Conservation (phyloP, 768 basidiomycete species). For the Leucocoprinus leucothites region DNA sequence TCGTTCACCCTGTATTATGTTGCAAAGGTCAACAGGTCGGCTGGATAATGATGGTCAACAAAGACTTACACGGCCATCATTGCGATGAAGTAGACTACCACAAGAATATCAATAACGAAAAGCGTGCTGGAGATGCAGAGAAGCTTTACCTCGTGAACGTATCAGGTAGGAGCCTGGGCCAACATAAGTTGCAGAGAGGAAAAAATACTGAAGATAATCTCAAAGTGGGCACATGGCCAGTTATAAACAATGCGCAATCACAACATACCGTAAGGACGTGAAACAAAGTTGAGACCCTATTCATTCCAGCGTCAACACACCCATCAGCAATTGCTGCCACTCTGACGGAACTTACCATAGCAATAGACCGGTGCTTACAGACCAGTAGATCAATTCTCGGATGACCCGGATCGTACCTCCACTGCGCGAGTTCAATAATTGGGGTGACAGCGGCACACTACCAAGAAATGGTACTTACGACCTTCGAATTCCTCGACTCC, state of each 20-base stretch:
- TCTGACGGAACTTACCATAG: slow-evolving; percentile 2
- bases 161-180: background rate
- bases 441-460: no score
- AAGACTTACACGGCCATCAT: background rate
- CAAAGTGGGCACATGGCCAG: no score
- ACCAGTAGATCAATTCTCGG: slow-evolving; percentile 2
- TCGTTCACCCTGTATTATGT: background rate
- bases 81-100: slow-evolving; percentile 1
- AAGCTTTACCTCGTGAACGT: background rate
- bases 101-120: no score
- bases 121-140: background rate
- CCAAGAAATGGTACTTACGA: background rate
- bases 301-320: background rate
- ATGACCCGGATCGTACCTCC: background rate
- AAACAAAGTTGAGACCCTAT: slow-evolving; percentile 2
- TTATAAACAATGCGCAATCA: background rate
- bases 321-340: no score
- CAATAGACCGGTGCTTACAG: background rate
- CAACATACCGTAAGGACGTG: background rate
- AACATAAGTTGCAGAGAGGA: background rate
- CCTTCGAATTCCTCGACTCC: background rate
- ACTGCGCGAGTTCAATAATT: no score
- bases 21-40: background rate
- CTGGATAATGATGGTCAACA: background rate
- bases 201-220: background rate